phyloP scores from a whole-genome alignment of 805 yeast genomes.

The Metschnikowia matae region DNA sequence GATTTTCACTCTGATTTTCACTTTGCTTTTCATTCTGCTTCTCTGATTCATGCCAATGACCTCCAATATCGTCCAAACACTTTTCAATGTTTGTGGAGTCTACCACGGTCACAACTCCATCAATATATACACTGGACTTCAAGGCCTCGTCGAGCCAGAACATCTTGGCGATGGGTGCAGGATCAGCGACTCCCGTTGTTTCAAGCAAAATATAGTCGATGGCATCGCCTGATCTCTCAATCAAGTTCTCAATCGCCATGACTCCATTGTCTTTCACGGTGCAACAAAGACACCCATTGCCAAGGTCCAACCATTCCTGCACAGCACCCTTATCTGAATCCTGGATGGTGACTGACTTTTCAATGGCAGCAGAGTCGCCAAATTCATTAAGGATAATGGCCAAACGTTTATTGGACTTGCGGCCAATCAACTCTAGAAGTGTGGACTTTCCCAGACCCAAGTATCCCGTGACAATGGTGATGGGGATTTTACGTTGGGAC shows the following conservation, averaged over 20 bases:
- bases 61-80: conserved; percentile 68
- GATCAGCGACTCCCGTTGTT: conserved; percentile 96
- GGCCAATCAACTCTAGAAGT: conserved; percentile 67
- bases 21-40: conserved; percentile 19
- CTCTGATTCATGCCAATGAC: conserved; percentile 57
- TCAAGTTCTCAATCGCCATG: conserved; percentile 83
- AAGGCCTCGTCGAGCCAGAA: conserved; percentile 95
- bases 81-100: conserved; percentile 65
- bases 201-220: conserved; percentile 91
- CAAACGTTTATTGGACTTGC: conserved; percentile 62
- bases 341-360: conserved; percentile 72
- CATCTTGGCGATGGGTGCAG: conserved; percentile 95
- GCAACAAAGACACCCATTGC: conserved; percentile 96
- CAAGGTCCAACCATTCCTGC: conserved; percentile 94
- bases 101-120: conserved; percentile 85
- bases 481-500: conserved; percentile 57
- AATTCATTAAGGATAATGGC: conserved; percentile 92
- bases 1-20: conserved; percentile 16
- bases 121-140: conserved; percentile 78
- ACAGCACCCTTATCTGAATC: conserved; percentile 49
- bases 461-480: conserved; percentile 91
- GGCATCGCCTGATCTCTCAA: conserved; percentile 61
- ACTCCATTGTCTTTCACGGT: conserved; percentile 95
- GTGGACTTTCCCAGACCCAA: conserved; percentile 95
- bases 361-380: conserved; percentile 88